Percentiles rank a stretch among this genome's conserved stretches.
Conservation (phyloP, 225 moss, liverwort and hornwort species). For the Polytrichum formosum region DNA sequence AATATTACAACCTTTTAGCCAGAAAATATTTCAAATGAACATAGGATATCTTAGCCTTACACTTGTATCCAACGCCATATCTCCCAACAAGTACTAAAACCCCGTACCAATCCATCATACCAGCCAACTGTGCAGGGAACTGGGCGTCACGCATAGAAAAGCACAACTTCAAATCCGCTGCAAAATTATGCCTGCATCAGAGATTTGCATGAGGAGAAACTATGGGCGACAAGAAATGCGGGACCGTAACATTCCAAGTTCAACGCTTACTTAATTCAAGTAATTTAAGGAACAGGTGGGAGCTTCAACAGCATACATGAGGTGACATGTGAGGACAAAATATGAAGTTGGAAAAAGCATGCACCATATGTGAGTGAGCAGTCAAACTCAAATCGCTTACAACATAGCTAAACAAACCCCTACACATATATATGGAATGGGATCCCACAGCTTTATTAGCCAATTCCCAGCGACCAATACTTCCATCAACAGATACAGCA, state of each 20-base stretch:
- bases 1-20: too few species aligned
- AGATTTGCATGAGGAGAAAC: constrained; percentile 21
- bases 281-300: background rate
- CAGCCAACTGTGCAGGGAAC: too few species aligned
- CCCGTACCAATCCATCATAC: too few species aligned
- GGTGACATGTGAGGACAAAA: background rate
- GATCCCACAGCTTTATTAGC: constrained; percentile 41
- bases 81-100: too few species aligned
- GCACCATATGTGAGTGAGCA: background rate
- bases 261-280: background rate
- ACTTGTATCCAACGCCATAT: too few species aligned
- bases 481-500: background rate
- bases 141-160: too few species aligned
- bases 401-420: background rate
- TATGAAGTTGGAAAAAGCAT: background rate
- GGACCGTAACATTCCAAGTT: background rate
- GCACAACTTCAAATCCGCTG: too few species aligned
- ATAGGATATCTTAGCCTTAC: too few species aligned
- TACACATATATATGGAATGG: background rate
- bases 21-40: too few species aligned
- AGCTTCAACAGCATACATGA: background rate
- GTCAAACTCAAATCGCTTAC: background rate
- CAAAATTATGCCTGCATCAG: constrained; percentile 28
- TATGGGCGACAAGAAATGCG: background rate
- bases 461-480: constrained; percentile 22